phyloP scores from a whole-genome alignment of 306 rosid species.

The Dicorynia guianensis region DNA sequence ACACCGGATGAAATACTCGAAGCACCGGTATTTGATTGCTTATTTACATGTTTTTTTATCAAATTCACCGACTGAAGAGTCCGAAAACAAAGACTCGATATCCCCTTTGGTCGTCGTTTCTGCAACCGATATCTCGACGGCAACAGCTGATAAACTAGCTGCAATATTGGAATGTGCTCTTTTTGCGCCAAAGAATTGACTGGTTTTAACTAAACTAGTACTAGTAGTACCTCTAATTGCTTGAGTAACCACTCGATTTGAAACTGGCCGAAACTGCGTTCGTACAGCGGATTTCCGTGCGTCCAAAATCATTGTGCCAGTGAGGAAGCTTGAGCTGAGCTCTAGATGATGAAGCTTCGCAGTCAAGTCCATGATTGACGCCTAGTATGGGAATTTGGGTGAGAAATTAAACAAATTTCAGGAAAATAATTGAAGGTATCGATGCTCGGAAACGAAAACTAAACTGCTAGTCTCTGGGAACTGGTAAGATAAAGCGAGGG shows the following conservation, averaged over 20 bases:
- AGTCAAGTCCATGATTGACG: conserved; percentile 62
- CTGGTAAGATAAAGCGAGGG: neutral
- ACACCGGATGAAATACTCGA: conserved; percentile 85
- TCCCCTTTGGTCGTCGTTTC: conserved; percentile 55
- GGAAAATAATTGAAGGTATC: neutral
- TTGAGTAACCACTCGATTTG: conserved; percentile 41
- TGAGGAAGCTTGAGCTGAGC: conserved; percentile 67
- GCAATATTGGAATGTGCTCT: conserved; percentile 32
- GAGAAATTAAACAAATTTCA: neutral
- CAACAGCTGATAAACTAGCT: conserved; percentile 54
- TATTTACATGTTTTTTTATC: conserved; percentile 54
- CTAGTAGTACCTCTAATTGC: conserved; percentile 35
- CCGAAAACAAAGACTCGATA: conserved; percentile 78
- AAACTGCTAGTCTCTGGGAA: conserved; percentile 45
- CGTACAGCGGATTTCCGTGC: conserved; percentile 46
- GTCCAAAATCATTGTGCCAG: conserved; percentile 62
- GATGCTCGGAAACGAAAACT: too few species aligned
- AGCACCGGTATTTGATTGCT: conserved; percentile 61
- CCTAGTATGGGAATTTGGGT: neutral
- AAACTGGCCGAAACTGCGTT: conserved; percentile 37
- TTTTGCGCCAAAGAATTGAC: conserved; percentile 35
- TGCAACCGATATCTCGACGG: conserved; percentile 53
- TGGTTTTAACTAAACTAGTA: conserved; percentile 37
- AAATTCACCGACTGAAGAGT: conserved; percentile 39
- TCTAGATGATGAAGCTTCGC: conserved; percentile 73